A percentile compares a stretch with the other conserved stretches of the same genome.
Conservation (phyloP, 2,329 filamentous ascomycete species). For the Bipolaris oryzae region DNA sequence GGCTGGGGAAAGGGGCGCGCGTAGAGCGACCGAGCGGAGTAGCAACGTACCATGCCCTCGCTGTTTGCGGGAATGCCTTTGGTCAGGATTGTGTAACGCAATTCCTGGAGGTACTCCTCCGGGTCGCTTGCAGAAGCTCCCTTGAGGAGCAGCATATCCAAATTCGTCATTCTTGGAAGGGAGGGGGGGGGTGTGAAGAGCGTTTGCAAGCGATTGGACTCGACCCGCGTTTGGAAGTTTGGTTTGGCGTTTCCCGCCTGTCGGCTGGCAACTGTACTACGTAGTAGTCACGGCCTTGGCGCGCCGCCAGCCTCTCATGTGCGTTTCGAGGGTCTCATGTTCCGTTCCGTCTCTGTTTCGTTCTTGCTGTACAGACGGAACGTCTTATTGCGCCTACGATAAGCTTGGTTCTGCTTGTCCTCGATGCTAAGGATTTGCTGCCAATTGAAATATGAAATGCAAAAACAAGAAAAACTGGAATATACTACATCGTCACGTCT, state of each 20-base stretch:
- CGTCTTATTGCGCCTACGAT: neutral
- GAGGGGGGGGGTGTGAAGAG: conserved; percentile 1
- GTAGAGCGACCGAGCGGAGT: neutral
- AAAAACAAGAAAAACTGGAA: neutral
- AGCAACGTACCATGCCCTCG: conserved; percentile 73
- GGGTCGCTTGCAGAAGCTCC: conserved; percentile 77
- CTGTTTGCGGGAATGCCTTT: conserved; percentile 77
- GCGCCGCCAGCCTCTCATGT: neutral
- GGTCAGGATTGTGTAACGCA: conserved; percentile 74
- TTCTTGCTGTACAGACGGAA: neutral
- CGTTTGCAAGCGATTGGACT: conserved; percentile 12
- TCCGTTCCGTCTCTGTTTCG: neutral
- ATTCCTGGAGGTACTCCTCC: conserved; percentile 68
- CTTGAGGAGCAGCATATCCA: conserved; percentile 80
- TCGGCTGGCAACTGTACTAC: neutral
- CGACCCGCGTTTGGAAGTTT: conserved; percentile 7
- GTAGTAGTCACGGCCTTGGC: conserved; percentile 11
- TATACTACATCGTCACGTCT: neutral
- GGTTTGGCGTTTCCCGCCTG: conserved; percentile 4
- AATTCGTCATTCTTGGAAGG: conserved; percentile 44
- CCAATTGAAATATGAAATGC: neutral
- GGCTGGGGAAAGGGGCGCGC: neutral
- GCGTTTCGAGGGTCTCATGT: neutral
- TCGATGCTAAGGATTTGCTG: neutral
- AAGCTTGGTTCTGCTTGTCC: neutral